phyloP scores from a whole-genome alignment of 768 basidiomycete genomes.

The Psilocybe sp. region DNA sequence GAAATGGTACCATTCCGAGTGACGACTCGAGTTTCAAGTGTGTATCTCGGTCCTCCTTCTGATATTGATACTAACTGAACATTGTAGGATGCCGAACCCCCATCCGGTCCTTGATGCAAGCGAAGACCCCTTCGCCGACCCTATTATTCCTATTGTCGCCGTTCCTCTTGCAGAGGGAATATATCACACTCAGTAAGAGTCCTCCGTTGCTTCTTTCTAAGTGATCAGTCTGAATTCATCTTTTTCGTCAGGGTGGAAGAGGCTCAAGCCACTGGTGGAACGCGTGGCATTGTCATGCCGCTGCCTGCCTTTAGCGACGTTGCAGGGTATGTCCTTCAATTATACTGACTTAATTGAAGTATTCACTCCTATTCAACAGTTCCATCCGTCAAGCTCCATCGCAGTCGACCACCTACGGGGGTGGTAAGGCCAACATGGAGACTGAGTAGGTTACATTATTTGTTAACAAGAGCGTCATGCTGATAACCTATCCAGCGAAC shows the following conservation, averaged over 20 bases:
- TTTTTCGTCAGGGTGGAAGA: slow-evolving; percentile 16
- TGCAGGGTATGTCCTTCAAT: slow-evolving; percentile 15
- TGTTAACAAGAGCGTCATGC: neutral
- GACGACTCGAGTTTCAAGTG: slow-evolving; percentile 11
- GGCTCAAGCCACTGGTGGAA: slow-evolving; percentile 17
- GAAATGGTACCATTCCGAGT: slow-evolving; percentile 8
- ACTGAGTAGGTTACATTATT: slow-evolving; percentile 25
- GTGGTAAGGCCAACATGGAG: slow-evolving; percentile 10
- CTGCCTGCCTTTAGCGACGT: slow-evolving; percentile 41
- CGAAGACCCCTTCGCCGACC: slow-evolving; percentile 33
- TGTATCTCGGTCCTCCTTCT: neutral
- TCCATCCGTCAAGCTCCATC: slow-evolving; percentile 20
- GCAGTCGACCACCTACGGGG: slow-evolving; percentile 18
- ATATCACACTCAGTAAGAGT: slow-evolving; percentile 10
- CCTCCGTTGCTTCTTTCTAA: slow-evolving; percentile 27
- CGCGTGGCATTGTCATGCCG: slow-evolving; percentile 36
- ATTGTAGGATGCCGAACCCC: slow-evolving; percentile 17
- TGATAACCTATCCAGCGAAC: slow-evolving; percentile 16
- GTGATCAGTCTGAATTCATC: neutral
- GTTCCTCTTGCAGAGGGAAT: slow-evolving; percentile 15
- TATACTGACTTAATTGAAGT: neutral
- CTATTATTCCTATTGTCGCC: slow-evolving; percentile 22
- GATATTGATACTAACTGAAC: neutral
- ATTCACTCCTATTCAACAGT: slow-evolving; percentile 7
- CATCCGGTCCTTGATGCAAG: slow-evolving; percentile 13